These are phyloP conservation scores for Diaporthe longicolla DNA, from an alignment of 2,329 filamentous ascomycete genomes.

Conservation along the genomic window DNA sequence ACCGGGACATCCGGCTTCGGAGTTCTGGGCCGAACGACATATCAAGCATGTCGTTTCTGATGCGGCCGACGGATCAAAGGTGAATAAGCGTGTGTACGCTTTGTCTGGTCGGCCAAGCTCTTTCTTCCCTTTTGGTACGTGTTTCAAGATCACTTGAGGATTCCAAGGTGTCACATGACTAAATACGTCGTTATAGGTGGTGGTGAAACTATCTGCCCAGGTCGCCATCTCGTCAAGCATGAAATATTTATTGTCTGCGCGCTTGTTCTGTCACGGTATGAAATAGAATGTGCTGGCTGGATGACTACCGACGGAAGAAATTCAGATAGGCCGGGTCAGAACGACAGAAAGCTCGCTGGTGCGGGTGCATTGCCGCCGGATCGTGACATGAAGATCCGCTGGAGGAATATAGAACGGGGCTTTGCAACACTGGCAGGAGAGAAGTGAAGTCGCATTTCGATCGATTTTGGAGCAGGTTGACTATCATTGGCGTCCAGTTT, in stretches of 20 bases:
- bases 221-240: slow-evolving; percentile 56
- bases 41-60: slow-evolving; percentile 3
- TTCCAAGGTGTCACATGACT: not conserved
- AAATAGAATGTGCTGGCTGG: slow-evolving; percentile 49
- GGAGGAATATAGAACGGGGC: not conserved
- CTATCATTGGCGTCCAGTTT: not conserved
- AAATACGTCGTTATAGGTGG: slow-evolving; percentile 46
- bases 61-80: not conserved
- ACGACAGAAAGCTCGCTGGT: slow-evolving; percentile 37
- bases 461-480: not conserved
- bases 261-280: slow-evolving; percentile 49
- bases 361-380: slow-evolving; percentile 43
- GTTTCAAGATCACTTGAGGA: not conserved
- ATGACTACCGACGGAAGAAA: slow-evolving; percentile 34
- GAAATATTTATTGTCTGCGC: slow-evolving; percentile 54
- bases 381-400: slow-evolving; percentile 43
- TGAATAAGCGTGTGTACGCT: not conserved
- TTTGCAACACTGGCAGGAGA: not conserved
- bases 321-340: slow-evolving; percentile 40
- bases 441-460: not conserved
- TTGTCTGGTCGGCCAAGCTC: slow-evolving; percentile 19
- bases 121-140: slow-evolving; percentile 39
- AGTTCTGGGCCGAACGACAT: slow-evolving; percentile 43
- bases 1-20: slow-evolving; percentile 36
- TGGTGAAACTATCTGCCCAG: slow-evolving; percentile 54